These are phyloP conservation scores for Streptanthus diversifolius DNA, from an alignment of 345 rosid species.

Conservation along the genomic window DNA sequence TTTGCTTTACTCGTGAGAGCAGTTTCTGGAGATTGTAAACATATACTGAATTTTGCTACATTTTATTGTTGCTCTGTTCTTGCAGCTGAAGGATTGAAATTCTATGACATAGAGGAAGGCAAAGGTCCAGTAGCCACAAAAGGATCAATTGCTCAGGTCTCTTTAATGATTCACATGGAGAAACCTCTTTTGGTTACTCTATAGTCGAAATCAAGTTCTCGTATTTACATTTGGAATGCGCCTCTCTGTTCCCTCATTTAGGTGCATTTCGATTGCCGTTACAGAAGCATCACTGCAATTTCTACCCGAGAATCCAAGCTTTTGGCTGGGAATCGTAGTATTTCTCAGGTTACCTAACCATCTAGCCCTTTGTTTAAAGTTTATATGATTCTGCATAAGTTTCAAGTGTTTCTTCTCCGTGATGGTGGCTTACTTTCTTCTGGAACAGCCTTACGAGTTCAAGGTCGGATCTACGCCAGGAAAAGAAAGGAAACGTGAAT, in stretches of 20 bases:
- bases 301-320: conserved; percentile 94
- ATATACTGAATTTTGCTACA: conserved; percentile 10
- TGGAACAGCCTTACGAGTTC: conserved; percentile 72
- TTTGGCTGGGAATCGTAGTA: conserved; percentile 81
- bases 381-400: not conserved
- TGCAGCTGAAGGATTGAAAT: conserved; percentile 78
- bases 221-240: not conserved
- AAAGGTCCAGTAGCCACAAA: conserved; percentile 72
- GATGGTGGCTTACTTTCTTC: conserved; percentile 3
- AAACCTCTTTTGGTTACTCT: not conserved
- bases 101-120: conserved; percentile 76
- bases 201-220: not conserved
- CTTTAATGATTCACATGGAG: not conserved
- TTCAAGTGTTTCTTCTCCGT: not conserved
- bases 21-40: not conserved
- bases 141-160: conserved; percentile 76
- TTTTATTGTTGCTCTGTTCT: conserved; percentile 11
- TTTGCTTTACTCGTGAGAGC: not conserved
- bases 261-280: conserved; percentile 89
- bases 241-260: not conserved
- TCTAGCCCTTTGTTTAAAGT: not conserved
- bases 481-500: conserved; percentile 81
- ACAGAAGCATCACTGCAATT: conserved; percentile 65
- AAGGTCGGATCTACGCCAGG: conserved; percentile 84
- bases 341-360: conserved; percentile 58